Evolutionary conservation across 1,284 basidiomycete species (phyloP).

Genomic region (Farysia itapuensis): DNA sequence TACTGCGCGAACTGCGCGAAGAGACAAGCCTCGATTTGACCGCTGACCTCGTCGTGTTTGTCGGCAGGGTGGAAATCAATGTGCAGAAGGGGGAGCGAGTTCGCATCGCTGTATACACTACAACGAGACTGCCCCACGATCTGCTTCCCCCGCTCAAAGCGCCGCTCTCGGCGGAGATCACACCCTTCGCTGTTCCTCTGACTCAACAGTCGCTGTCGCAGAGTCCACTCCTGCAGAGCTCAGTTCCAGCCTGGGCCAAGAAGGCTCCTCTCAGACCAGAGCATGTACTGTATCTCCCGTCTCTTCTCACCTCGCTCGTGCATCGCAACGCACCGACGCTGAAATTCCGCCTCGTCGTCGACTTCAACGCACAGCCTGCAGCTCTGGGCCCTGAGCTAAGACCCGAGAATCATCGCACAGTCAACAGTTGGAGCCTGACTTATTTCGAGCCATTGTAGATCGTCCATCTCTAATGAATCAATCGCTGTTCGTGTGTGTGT

Average conservation of each 20-base stretch:
- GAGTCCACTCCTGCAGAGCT: background rate
- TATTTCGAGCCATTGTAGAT: no score
- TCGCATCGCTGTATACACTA: background rate
- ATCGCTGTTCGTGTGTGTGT: no score
- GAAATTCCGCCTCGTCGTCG: no score
- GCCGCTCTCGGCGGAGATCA: background rate
- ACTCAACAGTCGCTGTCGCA: background rate
- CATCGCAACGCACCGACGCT: no score
- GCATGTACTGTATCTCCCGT: background rate
- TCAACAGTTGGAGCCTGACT: no score
- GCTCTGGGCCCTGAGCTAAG: no score
- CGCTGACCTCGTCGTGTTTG: no score
- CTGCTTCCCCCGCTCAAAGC: background rate
- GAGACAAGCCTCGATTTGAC: conserved; percentile 5
- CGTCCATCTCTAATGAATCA: no score
- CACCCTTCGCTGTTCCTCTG: background rate
- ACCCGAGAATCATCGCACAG: no score
- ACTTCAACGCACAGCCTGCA: no score
- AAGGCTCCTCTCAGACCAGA: background rate
- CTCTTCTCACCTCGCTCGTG: no score
- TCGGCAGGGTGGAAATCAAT: no score
- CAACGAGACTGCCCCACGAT: background rate
- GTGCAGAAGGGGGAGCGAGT: background rate
- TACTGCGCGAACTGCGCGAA: conserved; percentile 9
- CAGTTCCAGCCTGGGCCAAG: background rate